Percentiles rank a stretch among this genome's conserved stretches.
phyloP scores from a whole-genome alignment of 768 basidiomycete species.

The Agrocybe praecox region DNA sequence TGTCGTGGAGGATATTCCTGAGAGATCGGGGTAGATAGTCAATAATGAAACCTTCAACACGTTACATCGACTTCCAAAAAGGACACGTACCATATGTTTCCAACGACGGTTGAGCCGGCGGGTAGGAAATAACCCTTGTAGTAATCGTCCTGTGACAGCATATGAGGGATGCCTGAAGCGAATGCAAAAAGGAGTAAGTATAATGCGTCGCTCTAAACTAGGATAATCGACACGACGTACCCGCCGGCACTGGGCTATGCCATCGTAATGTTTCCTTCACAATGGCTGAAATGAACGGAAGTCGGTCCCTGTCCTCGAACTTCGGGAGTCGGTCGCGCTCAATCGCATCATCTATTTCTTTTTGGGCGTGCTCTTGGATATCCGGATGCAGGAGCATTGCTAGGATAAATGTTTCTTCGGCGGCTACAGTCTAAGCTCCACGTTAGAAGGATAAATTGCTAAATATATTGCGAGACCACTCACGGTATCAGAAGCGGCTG shows the following conservation, averaged over 20 bases:
- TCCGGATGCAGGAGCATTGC: slow-evolving; percentile 2
- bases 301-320: slow-evolving; percentile 1
- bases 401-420: not conserved
- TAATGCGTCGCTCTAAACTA: too few relatives aligned
- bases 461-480: not conserved
- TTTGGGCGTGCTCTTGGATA: not conserved
- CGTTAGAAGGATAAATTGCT: not conserved
- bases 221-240: not conserved
- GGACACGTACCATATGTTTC: not conserved
- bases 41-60: not conserved
- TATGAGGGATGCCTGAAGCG: not conserved
- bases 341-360: not conserved
- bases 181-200: not conserved
- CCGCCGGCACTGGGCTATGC: slow-evolving; percentile 4
- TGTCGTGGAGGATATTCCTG: slow-evolving; percentile 5
- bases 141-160: slow-evolving; percentile 1
- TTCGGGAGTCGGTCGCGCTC: not conserved
- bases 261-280: slow-evolving; percentile 1
- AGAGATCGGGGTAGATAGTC: not conserved
- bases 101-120: slow-evolving; percentile 2
- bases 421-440: not conserved
- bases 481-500: slow-evolving; percentile 1
- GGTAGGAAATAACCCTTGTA: slow-evolving; percentile 2
- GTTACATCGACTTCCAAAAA: not conserved
- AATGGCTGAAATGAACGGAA: not conserved